phyloP scores from a whole-genome alignment of 1,284 basidiomycete species.

The Apiotrichum gamsii region DNA sequence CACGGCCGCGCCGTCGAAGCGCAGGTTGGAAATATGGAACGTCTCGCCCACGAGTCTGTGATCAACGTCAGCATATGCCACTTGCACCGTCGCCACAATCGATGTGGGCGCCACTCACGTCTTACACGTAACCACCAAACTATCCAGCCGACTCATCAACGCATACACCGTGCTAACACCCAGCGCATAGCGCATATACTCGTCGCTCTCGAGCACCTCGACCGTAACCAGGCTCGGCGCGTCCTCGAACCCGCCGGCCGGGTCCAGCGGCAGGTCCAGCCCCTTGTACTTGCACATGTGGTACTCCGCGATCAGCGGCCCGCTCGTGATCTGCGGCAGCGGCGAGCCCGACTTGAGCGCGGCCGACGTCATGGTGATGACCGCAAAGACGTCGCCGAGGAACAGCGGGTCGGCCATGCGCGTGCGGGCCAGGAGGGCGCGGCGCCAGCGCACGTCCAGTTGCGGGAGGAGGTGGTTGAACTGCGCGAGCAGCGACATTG shows the following conservation, averaged over 20 bases:
- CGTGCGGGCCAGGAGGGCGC: constrained; percentile 67
- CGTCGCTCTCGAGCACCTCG: constrained; percentile 40
- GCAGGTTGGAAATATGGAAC: constrained; percentile 35
- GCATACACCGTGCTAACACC: constrained; percentile 44
- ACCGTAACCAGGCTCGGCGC: constrained; percentile 42
- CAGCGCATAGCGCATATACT: constrained; percentile 45
- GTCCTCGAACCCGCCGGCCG: constrained; percentile 26
- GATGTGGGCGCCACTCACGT: too few species aligned
- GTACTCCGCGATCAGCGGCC: constrained; percentile 71
- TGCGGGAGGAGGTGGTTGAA: constrained; percentile 44
- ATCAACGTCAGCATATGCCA: not conserved
- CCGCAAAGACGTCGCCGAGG: constrained; percentile 72
- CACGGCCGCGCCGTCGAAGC: not conserved
- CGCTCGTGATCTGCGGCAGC: constrained; percentile 78
- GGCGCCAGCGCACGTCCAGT: constrained; percentile 55
- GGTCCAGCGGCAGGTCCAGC: constrained; percentile 33
- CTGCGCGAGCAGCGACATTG: constrained; percentile 40
- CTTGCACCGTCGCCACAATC: too few species aligned
- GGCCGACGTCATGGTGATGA: constrained; percentile 56
- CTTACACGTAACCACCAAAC: constrained; percentile 42
- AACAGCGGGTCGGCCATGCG: constrained; percentile 72
- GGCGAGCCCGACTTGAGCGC: constrained; percentile 68
- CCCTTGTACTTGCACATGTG: constrained; percentile 36
- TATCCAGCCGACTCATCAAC: constrained; percentile 38
- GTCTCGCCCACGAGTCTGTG: constrained; percentile 40